A percentile compares a stretch with the other conserved stretches of the same genome.
These are phyloP conservation scores for Mycena polygramma DNA, from an alignment of 768 basidiomycete species.

Conservation along the genomic window DNA sequence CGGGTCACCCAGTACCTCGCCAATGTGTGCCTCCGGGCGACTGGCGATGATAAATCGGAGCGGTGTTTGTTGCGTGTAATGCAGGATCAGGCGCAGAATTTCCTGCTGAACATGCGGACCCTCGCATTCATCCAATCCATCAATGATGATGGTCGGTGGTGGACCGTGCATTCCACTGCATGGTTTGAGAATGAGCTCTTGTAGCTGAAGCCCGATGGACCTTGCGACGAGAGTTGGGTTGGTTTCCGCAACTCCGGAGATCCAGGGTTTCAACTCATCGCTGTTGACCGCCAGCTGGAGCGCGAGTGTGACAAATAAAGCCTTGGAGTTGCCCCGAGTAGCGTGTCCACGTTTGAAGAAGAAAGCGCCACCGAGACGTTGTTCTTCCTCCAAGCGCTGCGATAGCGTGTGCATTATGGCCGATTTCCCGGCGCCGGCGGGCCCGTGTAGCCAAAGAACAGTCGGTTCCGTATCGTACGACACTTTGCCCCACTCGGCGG, in stretches of 20 bases:
- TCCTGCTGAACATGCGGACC: not conserved
- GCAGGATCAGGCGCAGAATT: not conserved
- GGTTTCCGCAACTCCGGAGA: constrained; percentile 1
- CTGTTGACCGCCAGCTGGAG: constrained; percentile 16
- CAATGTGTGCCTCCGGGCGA: too few species aligned
- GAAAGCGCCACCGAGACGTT: constrained; percentile 5
- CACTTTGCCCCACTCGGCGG: not conserved
- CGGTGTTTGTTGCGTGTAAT: not conserved
- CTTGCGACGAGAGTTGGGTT: too few species aligned
- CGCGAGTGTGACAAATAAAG: constrained; percentile 3
- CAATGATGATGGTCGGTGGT: constrained; percentile 10
- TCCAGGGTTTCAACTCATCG: not conserved
- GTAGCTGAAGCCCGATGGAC: not conserved
- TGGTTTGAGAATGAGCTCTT: constrained; percentile 10
- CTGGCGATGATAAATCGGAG: not conserved
- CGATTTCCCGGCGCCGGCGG: not conserved
- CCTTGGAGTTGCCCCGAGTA: not conserved
- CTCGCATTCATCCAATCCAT: not conserved
- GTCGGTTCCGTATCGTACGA: not conserved
- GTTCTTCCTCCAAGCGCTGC: not conserved
- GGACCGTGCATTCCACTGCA: not conserved
- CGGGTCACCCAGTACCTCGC: too few species aligned
- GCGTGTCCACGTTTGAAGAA: constrained; percentile 11
- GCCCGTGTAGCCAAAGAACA: not conserved
- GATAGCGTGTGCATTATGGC: constrained; percentile 11